Percentiles rank a stretch among this genome's conserved stretches.
These are phyloP conservation scores for Oryza glaberrima DNA, from an alignment of 176 grass and related monocot genomes.

Conservation along the genomic window DNA sequence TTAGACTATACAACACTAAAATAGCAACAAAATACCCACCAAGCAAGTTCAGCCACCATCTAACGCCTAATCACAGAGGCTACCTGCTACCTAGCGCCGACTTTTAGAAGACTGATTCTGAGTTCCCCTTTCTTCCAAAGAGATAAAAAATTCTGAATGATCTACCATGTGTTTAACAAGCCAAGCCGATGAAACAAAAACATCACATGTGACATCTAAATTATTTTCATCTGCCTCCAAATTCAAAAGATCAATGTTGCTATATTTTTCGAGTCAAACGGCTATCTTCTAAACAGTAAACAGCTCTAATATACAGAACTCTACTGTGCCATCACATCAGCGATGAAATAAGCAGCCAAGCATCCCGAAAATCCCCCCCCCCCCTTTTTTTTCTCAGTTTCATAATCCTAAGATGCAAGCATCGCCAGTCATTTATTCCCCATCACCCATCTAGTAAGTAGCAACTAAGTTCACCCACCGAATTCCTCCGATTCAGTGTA, in stretches of 20 bases:
- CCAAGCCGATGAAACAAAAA: background rate
- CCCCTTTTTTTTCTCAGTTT: background rate
- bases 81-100: too few relatives aligned
- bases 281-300: background rate
- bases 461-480: background rate
- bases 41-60: too few relatives aligned
- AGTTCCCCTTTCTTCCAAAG: background rate
- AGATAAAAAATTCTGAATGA: background rate
- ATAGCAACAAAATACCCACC: too few relatives aligned
- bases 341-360: background rate
- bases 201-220: background rate
- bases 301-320: background rate
- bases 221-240: background rate
- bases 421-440: background rate
- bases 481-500: background rate
- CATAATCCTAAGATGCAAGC: background rate
- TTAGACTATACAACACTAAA: too few relatives aligned
- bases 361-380: too few relatives aligned
- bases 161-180: background rate
- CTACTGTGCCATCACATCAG: background rate
- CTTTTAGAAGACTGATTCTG: background rate
- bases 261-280: background rate
- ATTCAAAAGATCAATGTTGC: background rate
- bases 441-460: background rate
- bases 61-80: too few relatives aligned